These are phyloP conservation scores for Pythium coloratum DNA, from an alignment of 352 stramenopile genomes.

Conservation along the genomic window DNA sequence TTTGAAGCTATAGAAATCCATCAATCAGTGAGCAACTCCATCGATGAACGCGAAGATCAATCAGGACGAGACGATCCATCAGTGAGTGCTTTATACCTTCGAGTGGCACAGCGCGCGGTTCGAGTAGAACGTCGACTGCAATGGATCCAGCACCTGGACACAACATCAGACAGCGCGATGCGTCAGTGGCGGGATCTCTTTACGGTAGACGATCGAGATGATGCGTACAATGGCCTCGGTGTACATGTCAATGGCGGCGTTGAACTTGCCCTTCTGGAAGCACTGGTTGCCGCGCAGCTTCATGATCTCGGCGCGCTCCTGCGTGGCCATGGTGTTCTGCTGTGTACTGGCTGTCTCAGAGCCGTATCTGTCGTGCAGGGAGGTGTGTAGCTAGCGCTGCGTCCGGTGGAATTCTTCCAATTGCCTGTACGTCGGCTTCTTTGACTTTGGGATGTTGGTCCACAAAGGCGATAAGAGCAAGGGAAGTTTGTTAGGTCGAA, in stretches of 20 bases:
- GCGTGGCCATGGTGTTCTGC: conserved; percentile 24
- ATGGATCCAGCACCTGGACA: conserved; percentile 51
- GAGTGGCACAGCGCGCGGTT: conserved; percentile 78
- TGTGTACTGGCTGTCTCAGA: not conserved
- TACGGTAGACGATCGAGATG: too few species aligned
- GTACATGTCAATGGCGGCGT: conserved; percentile 84
- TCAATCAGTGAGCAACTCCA: conserved; percentile 3
- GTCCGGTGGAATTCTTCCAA: not conserved
- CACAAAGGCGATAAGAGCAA: not conserved
- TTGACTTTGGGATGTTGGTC: not conserved
- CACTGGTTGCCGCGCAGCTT: conserved; percentile 80
- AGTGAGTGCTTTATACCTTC: conserved; percentile 35
- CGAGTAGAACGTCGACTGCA: conserved; percentile 71
- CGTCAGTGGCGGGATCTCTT: not conserved
- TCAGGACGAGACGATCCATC: too few species aligned
- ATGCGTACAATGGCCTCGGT: conserved; percentile 74
- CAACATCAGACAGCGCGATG: not conserved
- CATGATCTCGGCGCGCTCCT: conserved; percentile 66
- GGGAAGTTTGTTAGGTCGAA: not conserved
- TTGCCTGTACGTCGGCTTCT: not conserved
- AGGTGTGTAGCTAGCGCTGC: not conserved
- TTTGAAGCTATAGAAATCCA: conserved; percentile 39
- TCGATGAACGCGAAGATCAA: not conserved
- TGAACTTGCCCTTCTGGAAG: conserved; percentile 81
- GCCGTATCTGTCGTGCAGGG: not conserved